These are phyloP conservation scores for Piper longum DNA, from an alignment of 164 flowering plant genomes.

Conservation along the genomic window DNA sequence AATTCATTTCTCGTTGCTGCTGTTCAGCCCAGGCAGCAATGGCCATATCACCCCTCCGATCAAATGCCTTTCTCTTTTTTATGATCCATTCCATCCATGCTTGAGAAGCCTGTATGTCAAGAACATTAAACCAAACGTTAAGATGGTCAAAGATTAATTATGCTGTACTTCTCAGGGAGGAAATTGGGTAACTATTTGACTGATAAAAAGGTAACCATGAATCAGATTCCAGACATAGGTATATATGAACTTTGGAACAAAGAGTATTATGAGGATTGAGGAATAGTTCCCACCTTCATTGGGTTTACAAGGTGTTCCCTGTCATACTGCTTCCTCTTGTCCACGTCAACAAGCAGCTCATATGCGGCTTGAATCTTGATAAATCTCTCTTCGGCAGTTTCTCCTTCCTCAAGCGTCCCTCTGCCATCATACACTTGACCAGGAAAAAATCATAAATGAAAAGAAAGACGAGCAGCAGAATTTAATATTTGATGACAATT, in stretches of 20 bases:
- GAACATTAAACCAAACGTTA: background rate
- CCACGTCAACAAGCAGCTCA: conserved; percentile 78
- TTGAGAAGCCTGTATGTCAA: conserved; percentile 66
- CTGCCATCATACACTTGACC: conserved; percentile 77
- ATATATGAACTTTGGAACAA: background rate
- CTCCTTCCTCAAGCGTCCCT: conserved; percentile 86
- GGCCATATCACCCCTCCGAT: conserved; percentile 98
- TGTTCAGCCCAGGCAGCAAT: conserved; percentile 97
- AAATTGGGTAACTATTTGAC: background rate
- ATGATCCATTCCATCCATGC: conserved; percentile 99
- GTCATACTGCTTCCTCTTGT: conserved; percentile 59
- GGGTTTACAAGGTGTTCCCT: conserved; percentile 74
- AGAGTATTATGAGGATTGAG: background rate
- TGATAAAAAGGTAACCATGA: too few relatives aligned
- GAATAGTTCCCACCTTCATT: conserved; percentile 48
- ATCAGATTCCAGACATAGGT: too few relatives aligned
- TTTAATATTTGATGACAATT: too few relatives aligned
- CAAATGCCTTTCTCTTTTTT: conserved; percentile 88
- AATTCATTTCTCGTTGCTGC: conserved; percentile 78
- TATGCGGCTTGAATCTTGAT: conserved; percentile 98
- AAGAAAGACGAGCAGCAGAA: too few relatives aligned
- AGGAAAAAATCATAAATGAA: conserved; percentile 1
- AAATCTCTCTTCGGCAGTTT: conserved; percentile 87
- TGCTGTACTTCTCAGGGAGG: background rate
- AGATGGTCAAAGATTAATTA: background rate